Evolutionary conservation across 148 eudicot genomes (phyloP).

Genomic region (Chenopodium quinoa): DNA sequence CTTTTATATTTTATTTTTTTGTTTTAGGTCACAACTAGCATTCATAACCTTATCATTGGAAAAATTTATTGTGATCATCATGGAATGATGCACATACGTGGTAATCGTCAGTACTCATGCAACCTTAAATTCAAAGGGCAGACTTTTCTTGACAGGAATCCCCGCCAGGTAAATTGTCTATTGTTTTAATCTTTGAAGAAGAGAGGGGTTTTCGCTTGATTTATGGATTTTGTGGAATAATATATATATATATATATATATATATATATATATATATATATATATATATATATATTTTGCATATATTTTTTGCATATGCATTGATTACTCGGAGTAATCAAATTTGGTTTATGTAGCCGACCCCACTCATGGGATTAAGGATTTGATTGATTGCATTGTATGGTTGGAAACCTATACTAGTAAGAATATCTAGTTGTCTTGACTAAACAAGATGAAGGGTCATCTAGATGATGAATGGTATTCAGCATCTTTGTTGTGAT

Average conservation of each 20-base stretch:
- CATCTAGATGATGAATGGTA: background rate
- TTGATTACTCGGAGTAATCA: too few relatives aligned
- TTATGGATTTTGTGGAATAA: background rate
- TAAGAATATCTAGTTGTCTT: background rate
- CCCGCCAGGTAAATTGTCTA: slow-evolving; percentile 62
- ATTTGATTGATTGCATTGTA: too few relatives aligned
- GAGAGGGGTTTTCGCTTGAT: background rate
- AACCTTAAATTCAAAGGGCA: slow-evolving; percentile 92
- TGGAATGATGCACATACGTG: slow-evolving; percentile 82
- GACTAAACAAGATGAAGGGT: background rate
- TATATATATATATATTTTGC: too few relatives aligned
- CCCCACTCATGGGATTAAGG: too few relatives aligned
- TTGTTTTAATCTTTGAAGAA: background rate
- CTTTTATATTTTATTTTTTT: background rate
- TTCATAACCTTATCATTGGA: slow-evolving; percentile 86
- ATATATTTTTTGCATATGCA: too few relatives aligned
- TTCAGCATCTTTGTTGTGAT: background rate
- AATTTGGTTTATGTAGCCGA: too few relatives aligned
- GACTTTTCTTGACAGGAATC: slow-evolving; percentile 79
- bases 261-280: too few relatives aligned
- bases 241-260: too few relatives aligned
- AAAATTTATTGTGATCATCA: slow-evolving; percentile 87
- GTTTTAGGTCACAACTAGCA: slow-evolving; percentile 82
- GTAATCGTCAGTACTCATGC: slow-evolving; percentile 78
- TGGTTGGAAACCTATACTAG: background rate